These are phyloP conservation scores for Mortierella sp. DNA, from an alignment of 371 early-diverging fungal genomes.

Conservation along the genomic window DNA sequence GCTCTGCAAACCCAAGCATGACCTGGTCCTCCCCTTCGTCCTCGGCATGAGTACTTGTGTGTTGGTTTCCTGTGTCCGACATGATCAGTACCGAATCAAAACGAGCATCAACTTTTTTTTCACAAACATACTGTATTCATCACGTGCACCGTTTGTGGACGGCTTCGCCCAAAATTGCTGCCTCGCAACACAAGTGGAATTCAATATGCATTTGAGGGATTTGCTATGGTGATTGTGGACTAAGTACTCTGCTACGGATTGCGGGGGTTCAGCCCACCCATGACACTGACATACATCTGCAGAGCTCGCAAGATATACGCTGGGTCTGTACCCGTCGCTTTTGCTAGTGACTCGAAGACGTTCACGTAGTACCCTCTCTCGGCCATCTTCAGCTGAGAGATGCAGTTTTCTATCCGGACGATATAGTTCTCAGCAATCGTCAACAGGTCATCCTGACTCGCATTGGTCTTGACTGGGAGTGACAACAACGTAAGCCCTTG, in stretches of 20 bases:
- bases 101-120: too few species aligned
- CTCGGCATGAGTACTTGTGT: conserved; percentile 4
- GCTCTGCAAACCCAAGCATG: conserved; percentile 84
- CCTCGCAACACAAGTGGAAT: too few species aligned
- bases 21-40: conserved; percentile 42
- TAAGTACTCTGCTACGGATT: conserved; percentile 14
- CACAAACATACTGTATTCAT: too few species aligned
- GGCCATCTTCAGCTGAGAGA: conserved; percentile 66
- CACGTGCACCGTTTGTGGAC: too few species aligned
- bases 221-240: too few species aligned
- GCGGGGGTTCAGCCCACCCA: conserved; percentile 37
- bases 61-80: conserved; percentile 25
- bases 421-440: conserved; percentile 69
- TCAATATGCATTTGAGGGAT: too few species aligned
- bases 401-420: conserved; percentile 71
- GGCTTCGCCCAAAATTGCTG: too few species aligned
- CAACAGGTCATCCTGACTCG: conserved; percentile 67
- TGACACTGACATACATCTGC: conserved; percentile 65
- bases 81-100: background rate
- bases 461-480: conserved; percentile 62
- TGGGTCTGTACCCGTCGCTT: conserved; percentile 66
- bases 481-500: conserved; percentile 46
- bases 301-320: conserved; percentile 67
- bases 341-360: conserved; percentile 68
- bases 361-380: conserved; percentile 66